Evolutionary conservation across 139 green algal genomes (phyloP), one percentile per base, ranked within the genome.

Genomic region (Nannochloris sp.): DNA sequence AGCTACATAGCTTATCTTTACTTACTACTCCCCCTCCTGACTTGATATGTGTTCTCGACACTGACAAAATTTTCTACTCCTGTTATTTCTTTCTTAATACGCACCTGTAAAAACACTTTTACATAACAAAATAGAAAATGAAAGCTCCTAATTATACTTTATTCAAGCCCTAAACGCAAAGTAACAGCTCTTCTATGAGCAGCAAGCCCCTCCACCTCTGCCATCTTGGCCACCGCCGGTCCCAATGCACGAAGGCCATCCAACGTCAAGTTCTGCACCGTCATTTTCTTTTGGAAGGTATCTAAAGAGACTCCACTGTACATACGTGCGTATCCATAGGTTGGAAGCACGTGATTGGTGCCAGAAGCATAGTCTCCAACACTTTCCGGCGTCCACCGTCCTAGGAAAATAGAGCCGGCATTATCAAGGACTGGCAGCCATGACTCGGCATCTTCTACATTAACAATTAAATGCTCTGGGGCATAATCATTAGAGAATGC

Each of bases 401-500:
- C 93, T 61, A 98, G 70, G 75, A 99, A 99, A 2, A 98, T 76
- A 9, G 80, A 92, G 12, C 93, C 93, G 6, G 93, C 93, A 61
- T 97, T 94, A 57, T 91, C 72, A 9, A 99, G 70, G 23, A 75
- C 60, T 0, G 82, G 80, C 67, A 99, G 76, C 84, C 82, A 95
- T 3, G 71, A 69, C 77, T 97, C 89, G 4, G 91, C 85, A 60
- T 97, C 85, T 9, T 85, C 85, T 27, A 81, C 71, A 71, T 99
- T 99, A 12, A 99, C 71, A 51, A 99, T 99, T 4, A 99, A 76
- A 77, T 99, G 94, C 86, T 99, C 94, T 3, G 93, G 90, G 1
- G 94, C 94, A 64, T 99, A 99, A 24, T 64, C 25, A 73, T 98
- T 98, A 72, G 83, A 92, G 60, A 98, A 89, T n/a, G 46, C 36